phyloP scores from a whole-genome alignment of 345 rosid genomes.

The Moricandia moricandioides region DNA sequence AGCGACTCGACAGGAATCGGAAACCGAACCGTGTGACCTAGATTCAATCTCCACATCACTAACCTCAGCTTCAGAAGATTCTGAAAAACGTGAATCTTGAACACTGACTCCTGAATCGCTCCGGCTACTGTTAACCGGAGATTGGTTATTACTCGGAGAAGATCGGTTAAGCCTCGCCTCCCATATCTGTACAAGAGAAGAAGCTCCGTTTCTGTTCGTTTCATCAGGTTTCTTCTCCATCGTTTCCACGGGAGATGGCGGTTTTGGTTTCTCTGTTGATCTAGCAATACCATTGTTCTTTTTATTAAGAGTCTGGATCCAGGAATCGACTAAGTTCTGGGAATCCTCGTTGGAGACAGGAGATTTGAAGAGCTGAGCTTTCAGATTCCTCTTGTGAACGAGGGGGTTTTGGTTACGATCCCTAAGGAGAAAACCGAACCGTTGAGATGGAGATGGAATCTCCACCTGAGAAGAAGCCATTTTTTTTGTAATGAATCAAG shows the following conservation, averaged over 20 bases:
- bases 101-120: conserved; percentile 21
- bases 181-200: conserved; percentile 93
- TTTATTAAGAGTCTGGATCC: conserved; percentile 10
- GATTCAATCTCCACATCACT: conserved; percentile 31
- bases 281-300: not conserved
- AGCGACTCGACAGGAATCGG: conserved; percentile 46
- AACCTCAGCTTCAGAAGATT: not conserved
- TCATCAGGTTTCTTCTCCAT: not conserved
- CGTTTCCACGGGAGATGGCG: not conserved
- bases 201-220: conserved; percentile 48
- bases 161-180: conserved; percentile 65
- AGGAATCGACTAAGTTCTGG: conserved; percentile 20
- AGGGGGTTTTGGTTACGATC: conserved; percentile 48
- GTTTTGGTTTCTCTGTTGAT: not conserved
- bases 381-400: conserved; percentile 30
- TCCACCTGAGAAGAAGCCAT: conserved; percentile 76
- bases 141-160: conserved; percentile 1
- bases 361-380: conserved; percentile 17
- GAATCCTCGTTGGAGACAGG: conserved; percentile 36
- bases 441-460: conserved; percentile 47
- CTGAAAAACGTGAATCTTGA: conserved; percentile 12
- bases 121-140: not conserved
- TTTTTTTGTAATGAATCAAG: not conserved
- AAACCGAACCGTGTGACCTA: conserved; percentile 14
- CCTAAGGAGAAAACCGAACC: conserved; percentile 58